Evolutionary conservation across 2,329 filamentous ascomycete species (phyloP), one percentile per base, ranked within the genome.

Genomic region (Ceratocystis lukuohia): DNA sequence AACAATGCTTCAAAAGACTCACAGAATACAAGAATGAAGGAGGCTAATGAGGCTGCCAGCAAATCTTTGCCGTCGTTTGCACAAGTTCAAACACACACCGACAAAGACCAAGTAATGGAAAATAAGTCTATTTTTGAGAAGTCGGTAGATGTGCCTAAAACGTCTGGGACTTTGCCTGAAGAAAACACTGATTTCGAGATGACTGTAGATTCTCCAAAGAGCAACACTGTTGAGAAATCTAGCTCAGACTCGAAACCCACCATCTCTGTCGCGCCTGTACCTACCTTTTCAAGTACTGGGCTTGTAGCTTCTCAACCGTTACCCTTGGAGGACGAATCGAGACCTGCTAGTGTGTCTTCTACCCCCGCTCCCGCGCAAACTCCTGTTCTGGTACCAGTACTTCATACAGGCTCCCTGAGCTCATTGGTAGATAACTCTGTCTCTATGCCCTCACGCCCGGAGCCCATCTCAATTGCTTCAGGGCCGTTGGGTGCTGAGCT

Each of bases 401-500:
- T 63, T 5, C 20, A 28, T 22, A 48, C 41, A 33, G 25, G 30
- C 25, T 15, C 44, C 5, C 3, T 33, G 6, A 50, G 44, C 25
- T 8, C 15, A 33, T 12, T 8, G 10, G 17, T 20, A 12, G 4
- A 17, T 10, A 48, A 33, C 25, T 8, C 20, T 33, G 5, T 45
- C 25, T 46, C 48, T 7, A 28, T 25, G 5, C 17, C 56, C 37
- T 59, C 22, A 17, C 56, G 56, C 1, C 56, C 56, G 2, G 56
- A 59, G 22, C 56, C 28, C 20, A n/a, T 37, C 4, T 59, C 56
- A 33, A 30, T 59, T 33, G 30, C 28, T 41, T 28, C n/a, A 2
- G 57, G 30, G 15, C 41, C 56, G 6, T 7, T 65, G 50, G 28
- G 44, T 17, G 44, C 66, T 44, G 70, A 70, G 15, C 69, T 71